Evolutionary conservation across 768 basidiomycete species (phyloP).

Genomic region (Naganishia vaughanmartiniae): DNA sequence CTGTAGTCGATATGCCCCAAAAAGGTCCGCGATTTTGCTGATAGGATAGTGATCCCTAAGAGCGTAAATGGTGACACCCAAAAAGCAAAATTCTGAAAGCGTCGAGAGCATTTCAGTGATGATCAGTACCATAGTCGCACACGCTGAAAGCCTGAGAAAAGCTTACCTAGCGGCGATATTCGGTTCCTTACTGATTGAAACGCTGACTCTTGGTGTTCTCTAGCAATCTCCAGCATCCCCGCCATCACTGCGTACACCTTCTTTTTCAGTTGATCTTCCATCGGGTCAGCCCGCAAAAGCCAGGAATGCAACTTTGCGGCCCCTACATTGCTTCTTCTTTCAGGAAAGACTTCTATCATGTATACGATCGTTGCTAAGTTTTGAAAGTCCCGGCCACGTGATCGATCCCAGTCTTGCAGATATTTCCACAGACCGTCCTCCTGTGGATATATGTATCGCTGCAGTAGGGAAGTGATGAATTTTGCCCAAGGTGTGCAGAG

Average conservation of each 20-base stretch:
- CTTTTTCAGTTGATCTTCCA: conserved; percentile 10
- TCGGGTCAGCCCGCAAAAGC: not conserved
- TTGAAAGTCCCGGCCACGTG: conserved; percentile 16
- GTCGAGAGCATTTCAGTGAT: not conserved
- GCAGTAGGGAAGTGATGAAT: conserved; percentile 12
- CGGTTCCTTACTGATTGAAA: not conserved
- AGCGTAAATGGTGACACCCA: conserved; percentile 25
- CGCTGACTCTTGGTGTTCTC: conserved; percentile 22
- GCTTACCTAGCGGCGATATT: conserved; percentile 28
- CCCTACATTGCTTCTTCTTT: not conserved
- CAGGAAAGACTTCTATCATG: conserved; percentile 7
- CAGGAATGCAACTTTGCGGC: not conserved
- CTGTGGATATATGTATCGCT: conserved; percentile 16
- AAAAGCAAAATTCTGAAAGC: conserved; percentile 26
- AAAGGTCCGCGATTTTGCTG: conserved; percentile 20
- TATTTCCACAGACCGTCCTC: conserved; percentile 4
- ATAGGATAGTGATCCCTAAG: not conserved
- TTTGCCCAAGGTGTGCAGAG: conserved; percentile 18
- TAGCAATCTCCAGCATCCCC: conserved; percentile 18
- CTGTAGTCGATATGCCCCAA: conserved; percentile 1
- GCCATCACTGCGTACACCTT: conserved; percentile 23
- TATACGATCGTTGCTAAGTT: conserved; percentile 13
- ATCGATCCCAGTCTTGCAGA: conserved; percentile 22
- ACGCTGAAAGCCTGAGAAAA: not conserved
- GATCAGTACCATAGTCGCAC: not conserved